Evolutionary conservation across 805 yeast species (phyloP).

Genomic region (Metschnikowia koreensis): DNA sequence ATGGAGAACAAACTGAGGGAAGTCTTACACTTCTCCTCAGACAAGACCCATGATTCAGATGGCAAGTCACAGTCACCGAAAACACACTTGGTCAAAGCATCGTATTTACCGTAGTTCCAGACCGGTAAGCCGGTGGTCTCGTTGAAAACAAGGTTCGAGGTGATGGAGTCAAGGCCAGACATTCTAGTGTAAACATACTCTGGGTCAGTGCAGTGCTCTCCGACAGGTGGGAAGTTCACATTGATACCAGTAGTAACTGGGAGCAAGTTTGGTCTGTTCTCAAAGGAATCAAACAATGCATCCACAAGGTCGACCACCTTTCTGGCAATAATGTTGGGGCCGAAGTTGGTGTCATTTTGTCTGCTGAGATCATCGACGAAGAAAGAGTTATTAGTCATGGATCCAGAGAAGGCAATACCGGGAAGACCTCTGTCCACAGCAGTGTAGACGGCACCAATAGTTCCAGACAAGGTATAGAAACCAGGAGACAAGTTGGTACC

Average conservation of each 20-base stretch:
- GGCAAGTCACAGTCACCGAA: constrained; percentile 26
- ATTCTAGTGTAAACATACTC: constrained; percentile 45
- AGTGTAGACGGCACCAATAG: constrained; percentile 26
- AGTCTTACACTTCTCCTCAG: constrained; percentile 35
- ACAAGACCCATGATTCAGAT: constrained; percentile 25
- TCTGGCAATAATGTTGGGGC: constrained; percentile 26
- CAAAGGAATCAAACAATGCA: constrained; percentile 17
- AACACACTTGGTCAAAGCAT: constrained; percentile 40
- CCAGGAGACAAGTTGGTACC: constrained; percentile 30
- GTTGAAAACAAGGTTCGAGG: constrained; percentile 37
- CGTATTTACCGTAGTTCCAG: constrained; percentile 13
- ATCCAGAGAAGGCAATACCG: constrained; percentile 28
- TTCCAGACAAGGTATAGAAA: constrained; percentile 27
- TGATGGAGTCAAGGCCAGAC: constrained; percentile 38
- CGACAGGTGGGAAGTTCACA: constrained; percentile 27
- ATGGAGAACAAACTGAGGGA: constrained; percentile 48
- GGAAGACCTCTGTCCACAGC: constrained; percentile 27
- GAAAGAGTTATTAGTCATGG: constrained; percentile 27
- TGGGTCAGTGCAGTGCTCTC: constrained; percentile 39
- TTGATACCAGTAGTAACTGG: constrained; percentile 25
- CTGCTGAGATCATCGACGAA: constrained; percentile 22
- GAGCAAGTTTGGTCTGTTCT: constrained; percentile 16
- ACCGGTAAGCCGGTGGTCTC: constrained; percentile 32
- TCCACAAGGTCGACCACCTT: constrained; percentile 26
- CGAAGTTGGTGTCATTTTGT: constrained; percentile 19